Conservation (phyloP, 2,329 filamentous ascomycete species). For the Kalaharituber pfeilii region DNA sequence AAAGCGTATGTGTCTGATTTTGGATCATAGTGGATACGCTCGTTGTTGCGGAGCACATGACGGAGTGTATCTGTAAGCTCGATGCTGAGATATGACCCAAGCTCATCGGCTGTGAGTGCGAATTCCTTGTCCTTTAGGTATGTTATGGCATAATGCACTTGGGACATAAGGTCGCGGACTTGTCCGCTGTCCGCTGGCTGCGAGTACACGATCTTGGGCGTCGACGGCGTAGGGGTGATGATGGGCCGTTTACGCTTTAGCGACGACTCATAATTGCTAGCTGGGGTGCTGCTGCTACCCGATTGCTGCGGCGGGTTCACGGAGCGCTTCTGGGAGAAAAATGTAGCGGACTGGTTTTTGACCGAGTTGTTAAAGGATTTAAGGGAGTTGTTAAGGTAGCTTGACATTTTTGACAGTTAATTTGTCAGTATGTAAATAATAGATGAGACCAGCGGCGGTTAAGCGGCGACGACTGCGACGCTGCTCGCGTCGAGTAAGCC, state of each 20-base stretch:
- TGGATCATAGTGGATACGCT: conserved; percentile 44
- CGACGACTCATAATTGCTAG: conserved; percentile 26
- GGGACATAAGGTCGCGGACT: conserved; percentile 66
- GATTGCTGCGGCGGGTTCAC: neutral
- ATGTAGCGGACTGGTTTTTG: neutral
- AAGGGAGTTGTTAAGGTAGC: neutral
- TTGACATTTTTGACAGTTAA: neutral
- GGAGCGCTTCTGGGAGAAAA: neutral
- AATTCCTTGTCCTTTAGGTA: conserved; percentile 57
- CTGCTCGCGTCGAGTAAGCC: too few relatives aligned
- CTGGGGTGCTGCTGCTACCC: too few relatives aligned
- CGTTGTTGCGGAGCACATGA: conserved; percentile 41
- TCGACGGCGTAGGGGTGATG: conserved; percentile 26
- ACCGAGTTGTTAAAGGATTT: neutral
- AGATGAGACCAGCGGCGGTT: too few relatives aligned
- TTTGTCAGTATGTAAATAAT: too few relatives aligned
- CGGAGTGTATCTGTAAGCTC: conserved; percentile 63
- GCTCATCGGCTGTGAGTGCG: conserved; percentile 28
- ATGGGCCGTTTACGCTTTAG: conserved; percentile 37
- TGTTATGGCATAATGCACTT: conserved; percentile 72
- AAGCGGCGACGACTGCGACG: too few relatives aligned
- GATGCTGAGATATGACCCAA: conserved; percentile 57
- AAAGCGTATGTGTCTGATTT: conserved; percentile 60
- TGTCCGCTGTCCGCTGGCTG: conserved; percentile 55
- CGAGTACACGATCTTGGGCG: conserved; percentile 45